Evolutionary conservation across 2,329 filamentous ascomycete genomes (phyloP).

Genomic region (Chaetomium globosum): DNA sequence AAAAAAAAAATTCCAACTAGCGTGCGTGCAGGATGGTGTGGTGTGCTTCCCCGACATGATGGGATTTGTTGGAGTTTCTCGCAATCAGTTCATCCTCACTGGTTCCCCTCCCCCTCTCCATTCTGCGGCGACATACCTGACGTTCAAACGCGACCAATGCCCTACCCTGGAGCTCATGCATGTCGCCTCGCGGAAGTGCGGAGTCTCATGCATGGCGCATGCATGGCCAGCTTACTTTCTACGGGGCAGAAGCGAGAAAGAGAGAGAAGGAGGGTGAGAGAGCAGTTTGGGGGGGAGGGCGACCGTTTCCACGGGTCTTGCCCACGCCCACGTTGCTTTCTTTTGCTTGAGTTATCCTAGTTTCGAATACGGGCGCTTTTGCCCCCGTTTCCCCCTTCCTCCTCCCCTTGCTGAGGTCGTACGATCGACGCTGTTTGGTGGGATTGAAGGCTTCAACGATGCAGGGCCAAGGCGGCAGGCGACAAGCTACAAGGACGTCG

Average conservation of each 20-base stretch:
- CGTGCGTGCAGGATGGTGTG: constrained; percentile 15
- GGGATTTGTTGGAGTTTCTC: constrained; percentile 10
- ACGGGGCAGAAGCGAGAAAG: neutral
- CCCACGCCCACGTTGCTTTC: neutral
- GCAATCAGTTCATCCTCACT: constrained; percentile 18
- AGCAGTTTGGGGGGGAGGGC: too few species aligned
- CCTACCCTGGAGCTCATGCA: constrained; percentile 1
- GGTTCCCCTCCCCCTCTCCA: neutral
- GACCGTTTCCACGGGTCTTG: too few species aligned
- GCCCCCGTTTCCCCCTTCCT: neutral
- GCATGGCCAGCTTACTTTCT: neutral
- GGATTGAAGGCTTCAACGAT: constrained; percentile 13
- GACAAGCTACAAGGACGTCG: constrained; percentile 14
- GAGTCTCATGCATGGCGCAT: constrained; percentile 4
- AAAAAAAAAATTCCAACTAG: neutral
- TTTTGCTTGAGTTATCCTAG: neutral
- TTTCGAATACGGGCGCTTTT: neutral
- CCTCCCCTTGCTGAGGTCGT: neutral
- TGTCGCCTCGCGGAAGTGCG: constrained; percentile 9
- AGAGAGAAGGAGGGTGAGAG: neutral
- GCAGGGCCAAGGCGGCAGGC: constrained; percentile 32
- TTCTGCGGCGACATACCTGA: neutral
- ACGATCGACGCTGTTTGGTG: constrained; percentile 14
- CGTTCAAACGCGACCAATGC: constrained; percentile 18
- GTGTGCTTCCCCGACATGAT: constrained; percentile 9